Conservation (phyloP, 2,329 filamentous ascomycete species). For the Paraconiothyrium brasiliense region DNA sequence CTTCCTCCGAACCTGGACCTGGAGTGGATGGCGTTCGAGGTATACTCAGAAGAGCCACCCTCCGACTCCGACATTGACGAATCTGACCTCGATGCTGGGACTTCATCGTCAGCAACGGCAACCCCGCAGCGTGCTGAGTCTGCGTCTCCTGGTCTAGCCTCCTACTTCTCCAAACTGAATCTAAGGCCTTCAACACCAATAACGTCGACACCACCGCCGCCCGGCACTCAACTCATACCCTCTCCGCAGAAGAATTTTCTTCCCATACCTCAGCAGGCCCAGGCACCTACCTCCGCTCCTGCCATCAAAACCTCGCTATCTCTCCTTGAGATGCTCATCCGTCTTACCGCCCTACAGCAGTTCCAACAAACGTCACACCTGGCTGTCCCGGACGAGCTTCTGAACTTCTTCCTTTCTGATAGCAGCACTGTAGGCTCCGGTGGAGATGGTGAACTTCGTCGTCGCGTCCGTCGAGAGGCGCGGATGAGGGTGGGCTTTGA, state of each 20-base stretch:
- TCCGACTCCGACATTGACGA: slow-evolving; percentile 63
- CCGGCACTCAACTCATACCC: slow-evolving; percentile 40
- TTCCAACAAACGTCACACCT: slow-evolving; percentile 90
- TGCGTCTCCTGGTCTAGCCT: slow-evolving; percentile 53
- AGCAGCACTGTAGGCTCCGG: slow-evolving; percentile 72
- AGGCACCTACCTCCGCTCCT: slow-evolving; percentile 47
- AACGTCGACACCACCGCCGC: slow-evolving; percentile 21
- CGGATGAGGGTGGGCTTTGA: slow-evolving; percentile 72
- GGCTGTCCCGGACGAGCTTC: slow-evolving; percentile 87
- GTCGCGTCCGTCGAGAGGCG: slow-evolving; percentile 68
- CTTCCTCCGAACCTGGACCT: slow-evolving; percentile 81
- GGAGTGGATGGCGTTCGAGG: slow-evolving; percentile 91
- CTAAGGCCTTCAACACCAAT: slow-evolving; percentile 44
- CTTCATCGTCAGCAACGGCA: slow-evolving; percentile 27
- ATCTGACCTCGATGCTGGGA: slow-evolving; percentile 33
- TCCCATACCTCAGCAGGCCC: slow-evolving; percentile 21
- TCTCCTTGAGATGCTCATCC: slow-evolving; percentile 86
- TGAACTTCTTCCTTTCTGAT: slow-evolving; percentile 85
- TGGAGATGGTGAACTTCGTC: slow-evolving; percentile 68
- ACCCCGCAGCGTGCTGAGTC: slow-evolving; percentile 35
- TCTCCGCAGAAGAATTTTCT: slow-evolving; percentile 34
- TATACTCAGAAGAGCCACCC: slow-evolving; percentile 73
- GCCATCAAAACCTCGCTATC: slow-evolving; percentile 75
- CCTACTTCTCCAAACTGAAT: slow-evolving; percentile 59
- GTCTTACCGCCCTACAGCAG: slow-evolving; percentile 86